A percentile compares a stretch with the other conserved stretches of the same genome.
These are phyloP conservation scores for Yamadazyma tumulicola DNA, from an alignment of 805 yeast species.

Conservation along the genomic window DNA sequence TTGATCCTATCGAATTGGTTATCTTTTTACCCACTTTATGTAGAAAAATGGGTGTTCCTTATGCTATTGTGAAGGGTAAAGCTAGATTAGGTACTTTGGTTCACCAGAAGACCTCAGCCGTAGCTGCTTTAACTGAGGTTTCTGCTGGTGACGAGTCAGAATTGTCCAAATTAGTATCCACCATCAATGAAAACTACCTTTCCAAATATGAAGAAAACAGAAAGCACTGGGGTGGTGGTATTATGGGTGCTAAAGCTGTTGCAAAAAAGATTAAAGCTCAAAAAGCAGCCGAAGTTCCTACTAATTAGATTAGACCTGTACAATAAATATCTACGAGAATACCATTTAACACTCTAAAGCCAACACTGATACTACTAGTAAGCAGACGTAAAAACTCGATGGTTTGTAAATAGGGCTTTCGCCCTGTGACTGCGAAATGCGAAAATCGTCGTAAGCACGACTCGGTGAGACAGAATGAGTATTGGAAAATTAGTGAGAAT, in stretches of 20 bases:
- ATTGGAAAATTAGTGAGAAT: constrained; percentile 1
- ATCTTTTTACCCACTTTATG: constrained; percentile 97
- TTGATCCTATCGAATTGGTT: constrained; percentile 98
- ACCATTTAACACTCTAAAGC: no score
- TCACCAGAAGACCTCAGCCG: constrained; percentile 96
- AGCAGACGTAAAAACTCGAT: no score
- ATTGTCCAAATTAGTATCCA: constrained; percentile 86
- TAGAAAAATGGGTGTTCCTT: constrained; percentile 99
- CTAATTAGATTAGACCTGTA: constrained; percentile 2
- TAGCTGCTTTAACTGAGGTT: constrained; percentile 96
- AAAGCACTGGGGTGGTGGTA: constrained; percentile 99
- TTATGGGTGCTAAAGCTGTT: constrained; percentile 91
- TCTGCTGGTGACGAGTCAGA: constrained; percentile 91
- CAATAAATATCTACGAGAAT: no score
- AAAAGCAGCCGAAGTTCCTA: constrained; percentile 43
- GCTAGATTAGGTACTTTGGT: constrained; percentile 91
- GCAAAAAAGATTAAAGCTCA: constrained; percentile 71
- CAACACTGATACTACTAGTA: no score
- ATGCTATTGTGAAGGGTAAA: constrained; percentile 67
- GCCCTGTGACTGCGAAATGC: constrained; percentile 10
- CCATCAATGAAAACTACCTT: constrained; percentile 89
- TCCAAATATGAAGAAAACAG: constrained; percentile 94
- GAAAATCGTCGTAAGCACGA: no score
- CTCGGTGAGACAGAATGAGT: neutral
- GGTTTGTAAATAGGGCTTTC: constrained; percentile 9